These are phyloP conservation scores for Metrosideros polymorpha DNA, from an alignment of 441 rosid genomes.

Conservation along the genomic window DNA sequence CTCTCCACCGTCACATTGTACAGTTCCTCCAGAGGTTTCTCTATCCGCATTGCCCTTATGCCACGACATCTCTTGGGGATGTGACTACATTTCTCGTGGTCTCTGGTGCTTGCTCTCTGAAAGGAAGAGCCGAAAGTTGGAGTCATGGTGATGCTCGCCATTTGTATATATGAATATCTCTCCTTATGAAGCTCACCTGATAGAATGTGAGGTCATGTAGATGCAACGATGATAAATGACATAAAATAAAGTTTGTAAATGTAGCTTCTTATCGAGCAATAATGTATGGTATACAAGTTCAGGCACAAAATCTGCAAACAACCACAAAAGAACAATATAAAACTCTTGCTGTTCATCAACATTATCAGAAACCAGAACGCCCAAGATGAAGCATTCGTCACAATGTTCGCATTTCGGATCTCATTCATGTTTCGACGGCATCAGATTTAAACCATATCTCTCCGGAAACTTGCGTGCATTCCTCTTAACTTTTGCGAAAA, in stretches of 20 bases:
- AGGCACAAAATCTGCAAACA: background rate
- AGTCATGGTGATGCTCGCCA: slow-evolving; percentile 35
- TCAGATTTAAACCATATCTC: background rate
- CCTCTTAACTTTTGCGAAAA: background rate
- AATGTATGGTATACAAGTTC: background rate
- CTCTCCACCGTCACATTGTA: slow-evolving; percentile 75
- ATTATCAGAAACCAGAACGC: background rate
- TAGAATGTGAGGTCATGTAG: background rate
- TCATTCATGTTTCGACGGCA: background rate
- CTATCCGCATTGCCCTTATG: slow-evolving; percentile 45
- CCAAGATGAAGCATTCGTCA: background rate
- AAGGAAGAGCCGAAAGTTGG: slow-evolving; percentile 26
- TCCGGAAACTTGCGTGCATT: background rate
- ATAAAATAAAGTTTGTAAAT: background rate
- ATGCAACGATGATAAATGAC: background rate
- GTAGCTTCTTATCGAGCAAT: background rate
- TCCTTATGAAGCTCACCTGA: background rate
- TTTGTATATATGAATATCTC: background rate
- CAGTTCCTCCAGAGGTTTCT: slow-evolving; percentile 71
- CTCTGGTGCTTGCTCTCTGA: slow-evolving; percentile 18
- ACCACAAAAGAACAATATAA: background rate
- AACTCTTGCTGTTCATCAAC: background rate
- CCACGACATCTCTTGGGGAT: slow-evolving; percentile 6
- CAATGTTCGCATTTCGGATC: background rate
- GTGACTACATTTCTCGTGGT: background rate